phyloP scores from a whole-genome alignment of 2,329 filamentous ascomycete species.

The Emydomyces testavorans region DNA sequence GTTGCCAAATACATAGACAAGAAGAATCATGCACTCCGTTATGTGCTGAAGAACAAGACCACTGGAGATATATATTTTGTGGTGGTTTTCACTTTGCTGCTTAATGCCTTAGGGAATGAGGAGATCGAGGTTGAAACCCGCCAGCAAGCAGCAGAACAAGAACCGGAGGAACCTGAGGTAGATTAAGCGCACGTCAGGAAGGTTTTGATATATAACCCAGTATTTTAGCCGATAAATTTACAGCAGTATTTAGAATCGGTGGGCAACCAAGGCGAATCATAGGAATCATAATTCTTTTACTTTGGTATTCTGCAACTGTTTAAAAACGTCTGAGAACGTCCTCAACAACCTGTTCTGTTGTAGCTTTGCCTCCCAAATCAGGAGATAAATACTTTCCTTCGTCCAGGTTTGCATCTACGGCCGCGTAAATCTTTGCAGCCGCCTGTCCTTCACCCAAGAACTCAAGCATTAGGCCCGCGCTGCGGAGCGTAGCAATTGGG shows the following conservation, averaged over 20 bases:
- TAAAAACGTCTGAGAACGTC: constrained; percentile 55
- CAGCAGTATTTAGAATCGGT: too few relatives aligned
- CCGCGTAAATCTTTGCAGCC: constrained; percentile 78
- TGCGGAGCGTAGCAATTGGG: constrained; percentile 86
- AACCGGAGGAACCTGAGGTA: constrained; percentile 16
- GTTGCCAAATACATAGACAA: constrained; percentile 37
- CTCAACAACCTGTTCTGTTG: constrained; percentile 72
- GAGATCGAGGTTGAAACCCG: constrained; percentile 15
- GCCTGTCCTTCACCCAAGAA: constrained; percentile 81
- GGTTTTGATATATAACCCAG: too few relatives aligned
- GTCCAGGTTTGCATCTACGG: constrained; percentile 80
- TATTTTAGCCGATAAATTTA: too few relatives aligned
- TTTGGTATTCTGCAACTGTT: background rate
- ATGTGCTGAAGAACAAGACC: constrained; percentile 71
- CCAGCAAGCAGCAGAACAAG: background rate
- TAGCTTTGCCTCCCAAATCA: constrained; percentile 78
- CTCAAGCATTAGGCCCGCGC: constrained; percentile 88
- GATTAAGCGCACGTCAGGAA: constrained; percentile 17
- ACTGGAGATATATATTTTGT: constrained; percentile 69
- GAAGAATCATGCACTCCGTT: constrained; percentile 77
- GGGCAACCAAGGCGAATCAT: too few relatives aligned
- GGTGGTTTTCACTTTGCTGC: constrained; percentile 65
- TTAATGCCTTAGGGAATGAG: constrained; percentile 20
- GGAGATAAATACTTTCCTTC: constrained; percentile 74
- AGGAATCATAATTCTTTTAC: too few relatives aligned